Percentiles rank a stretch among this genome's conserved stretches.
Conservation (phyloP, 2,329 filamentous ascomycete species). For the Lasiodiplodia sp. region DNA sequence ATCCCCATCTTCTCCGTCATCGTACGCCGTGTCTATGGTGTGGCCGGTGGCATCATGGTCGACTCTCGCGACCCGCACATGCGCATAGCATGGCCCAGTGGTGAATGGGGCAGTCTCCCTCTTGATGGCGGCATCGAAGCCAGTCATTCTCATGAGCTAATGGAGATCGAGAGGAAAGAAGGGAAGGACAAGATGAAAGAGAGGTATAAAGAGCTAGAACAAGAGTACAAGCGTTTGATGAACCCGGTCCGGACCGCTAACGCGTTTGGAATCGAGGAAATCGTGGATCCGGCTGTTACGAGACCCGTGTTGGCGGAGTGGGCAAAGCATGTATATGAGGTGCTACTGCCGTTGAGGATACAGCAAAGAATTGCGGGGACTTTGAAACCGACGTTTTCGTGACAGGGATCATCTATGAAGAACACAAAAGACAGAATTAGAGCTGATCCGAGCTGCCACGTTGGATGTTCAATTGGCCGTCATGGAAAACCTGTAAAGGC, state of each 20-base stretch:
- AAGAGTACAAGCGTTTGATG: slow-evolving; percentile 68
- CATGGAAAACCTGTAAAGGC: too few relatives aligned
- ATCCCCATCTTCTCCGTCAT: slow-evolving; percentile 70
- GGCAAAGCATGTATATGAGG: slow-evolving; percentile 63
- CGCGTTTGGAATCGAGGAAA: slow-evolving; percentile 69
- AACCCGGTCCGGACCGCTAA: slow-evolving; percentile 71
- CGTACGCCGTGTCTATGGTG: slow-evolving; percentile 67
- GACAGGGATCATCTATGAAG: background rate
- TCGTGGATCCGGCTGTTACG: slow-evolving; percentile 68
- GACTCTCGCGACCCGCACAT: slow-evolving; percentile 67
- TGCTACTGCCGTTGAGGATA: slow-evolving; percentile 59
- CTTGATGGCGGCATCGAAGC: slow-evolving; percentile 71
- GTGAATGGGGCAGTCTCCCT: slow-evolving; percentile 68
- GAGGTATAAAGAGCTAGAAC: slow-evolving; percentile 64
- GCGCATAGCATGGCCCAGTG: slow-evolving; percentile 69
- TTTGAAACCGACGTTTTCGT: slow-evolving; percentile 45
- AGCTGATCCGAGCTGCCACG: too few relatives aligned
- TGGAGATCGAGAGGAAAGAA: slow-evolving; percentile 59
- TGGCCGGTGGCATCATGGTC: slow-evolving; percentile 70
- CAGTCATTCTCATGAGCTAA: slow-evolving; percentile 66
- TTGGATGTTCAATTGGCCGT: too few relatives aligned
- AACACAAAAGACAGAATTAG: too few relatives aligned
- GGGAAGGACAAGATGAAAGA: slow-evolving; percentile 57
- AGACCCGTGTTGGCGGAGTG: slow-evolving; percentile 63
- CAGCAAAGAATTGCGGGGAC: slow-evolving; percentile 50